Conservation (phyloP, 2,329 filamentous ascomycete genomes). For the Cercospora janseana region DNA sequence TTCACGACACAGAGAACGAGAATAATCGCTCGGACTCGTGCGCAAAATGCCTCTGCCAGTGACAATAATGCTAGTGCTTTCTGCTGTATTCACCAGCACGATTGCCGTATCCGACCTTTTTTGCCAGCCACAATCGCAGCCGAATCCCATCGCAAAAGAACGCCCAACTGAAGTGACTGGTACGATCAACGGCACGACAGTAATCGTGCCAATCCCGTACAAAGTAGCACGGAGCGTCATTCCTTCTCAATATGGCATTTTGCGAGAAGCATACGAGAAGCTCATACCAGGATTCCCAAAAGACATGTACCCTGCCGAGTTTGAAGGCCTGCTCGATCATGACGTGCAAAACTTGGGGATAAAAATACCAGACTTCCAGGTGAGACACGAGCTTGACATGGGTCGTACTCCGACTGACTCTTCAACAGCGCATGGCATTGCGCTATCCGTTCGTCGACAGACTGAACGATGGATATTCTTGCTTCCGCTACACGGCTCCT, state of each 20-base stretch:
- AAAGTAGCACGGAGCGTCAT: slow-evolving; percentile 16
- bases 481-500: slow-evolving; percentile 17
- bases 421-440: slow-evolving; percentile 1
- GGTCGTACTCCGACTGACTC: background rate
- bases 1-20: too few species aligned
- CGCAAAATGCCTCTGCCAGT: background rate
- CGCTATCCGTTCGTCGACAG: slow-evolving; percentile 20
- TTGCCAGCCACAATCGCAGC: slow-evolving; percentile 18
- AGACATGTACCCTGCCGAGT: slow-evolving; percentile 20
- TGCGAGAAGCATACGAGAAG: slow-evolving; percentile 17
- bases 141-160: slow-evolving; percentile 19
- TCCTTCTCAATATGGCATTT: slow-evolving; percentile 20
- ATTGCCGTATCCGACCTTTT: background rate
- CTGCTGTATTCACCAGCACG: background rate
- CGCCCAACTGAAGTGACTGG: slow-evolving; percentile 18
- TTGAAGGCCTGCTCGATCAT: slow-evolving; percentile 18
- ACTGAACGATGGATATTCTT: slow-evolving; percentile 20
- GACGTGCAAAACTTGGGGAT: slow-evolving; percentile 9
- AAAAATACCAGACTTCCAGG: slow-evolving; percentile 20
- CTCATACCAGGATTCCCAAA: slow-evolving; percentile 16
- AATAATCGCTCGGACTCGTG: too few species aligned
- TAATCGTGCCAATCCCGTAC: slow-evolving; percentile 22
- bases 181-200: slow-evolving; percentile 23
- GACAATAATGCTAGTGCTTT: background rate
- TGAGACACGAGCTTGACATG: background rate